These are phyloP conservation scores for Ciborinia camelliae DNA, from an alignment of 2,329 filamentous ascomycete genomes.

Conservation along the genomic window DNA sequence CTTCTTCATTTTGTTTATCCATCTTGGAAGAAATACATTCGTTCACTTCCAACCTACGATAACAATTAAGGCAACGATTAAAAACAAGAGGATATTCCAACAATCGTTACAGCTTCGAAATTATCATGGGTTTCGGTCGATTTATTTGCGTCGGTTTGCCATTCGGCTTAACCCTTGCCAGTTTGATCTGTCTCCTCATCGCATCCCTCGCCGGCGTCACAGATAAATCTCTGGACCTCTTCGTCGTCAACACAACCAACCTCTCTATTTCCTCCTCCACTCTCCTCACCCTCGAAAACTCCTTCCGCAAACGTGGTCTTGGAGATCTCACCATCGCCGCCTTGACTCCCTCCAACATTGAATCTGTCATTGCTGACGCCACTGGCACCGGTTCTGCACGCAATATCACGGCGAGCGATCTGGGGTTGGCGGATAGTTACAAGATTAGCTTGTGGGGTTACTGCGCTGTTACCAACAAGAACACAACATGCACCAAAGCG, in stretches of 20 bases:
- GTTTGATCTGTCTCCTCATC: slow-evolving; percentile 66
- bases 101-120: slow-evolving; percentile 27
- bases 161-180: slow-evolving; percentile 74
- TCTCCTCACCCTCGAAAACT: slow-evolving; percentile 28
- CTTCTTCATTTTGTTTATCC: neutral
- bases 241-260: slow-evolving; percentile 59
- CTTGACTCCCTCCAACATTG: slow-evolving; percentile 48
- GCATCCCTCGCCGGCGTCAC: slow-evolving; percentile 54
- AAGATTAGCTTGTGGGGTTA: slow-evolving; percentile 83
- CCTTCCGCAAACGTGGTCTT: slow-evolving; percentile 17
- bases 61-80: slow-evolving; percentile 25
- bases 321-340: slow-evolving; percentile 29
- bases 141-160: slow-evolving; percentile 85
- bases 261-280: slow-evolving; percentile 43
- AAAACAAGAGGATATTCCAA: neutral
- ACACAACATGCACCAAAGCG: slow-evolving; percentile 65
- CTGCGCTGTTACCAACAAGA: slow-evolving; percentile 57
- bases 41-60: neutral
- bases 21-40: neutral
- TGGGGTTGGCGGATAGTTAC: slow-evolving; percentile 69
- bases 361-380: slow-evolving; percentile 25
- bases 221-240: slow-evolving; percentile 55
- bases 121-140: slow-evolving; percentile 69
- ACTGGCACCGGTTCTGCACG: slow-evolving; percentile 11
- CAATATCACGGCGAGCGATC: slow-evolving; percentile 55